phyloP scores from a whole-genome alignment of 345 rosid genomes.

The Dovyalis caffra region DNA sequence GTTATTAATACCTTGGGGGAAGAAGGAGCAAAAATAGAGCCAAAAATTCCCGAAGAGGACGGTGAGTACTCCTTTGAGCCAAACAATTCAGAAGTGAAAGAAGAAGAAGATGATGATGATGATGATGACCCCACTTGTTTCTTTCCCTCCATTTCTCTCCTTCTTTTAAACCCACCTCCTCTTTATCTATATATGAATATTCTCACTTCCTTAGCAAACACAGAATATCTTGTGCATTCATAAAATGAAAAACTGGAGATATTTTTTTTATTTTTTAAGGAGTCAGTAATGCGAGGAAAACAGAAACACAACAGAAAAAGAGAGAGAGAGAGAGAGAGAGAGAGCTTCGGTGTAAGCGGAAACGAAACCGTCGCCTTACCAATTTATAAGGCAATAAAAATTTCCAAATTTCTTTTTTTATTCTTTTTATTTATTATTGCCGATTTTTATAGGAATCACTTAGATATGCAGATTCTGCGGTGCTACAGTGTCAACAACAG shows the following conservation, averaged over 20 bases:
- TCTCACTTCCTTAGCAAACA: background rate
- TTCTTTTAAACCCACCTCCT: conserved; percentile 1
- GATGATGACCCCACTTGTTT: conserved; percentile 37
- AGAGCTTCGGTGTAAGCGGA: conserved; percentile 1
- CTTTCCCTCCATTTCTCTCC: conserved; percentile 51
- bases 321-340: conserved; percentile 16
- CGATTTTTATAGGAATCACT: no score
- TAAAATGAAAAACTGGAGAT: no score
- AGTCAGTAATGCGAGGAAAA: background rate
- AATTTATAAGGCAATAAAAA: conserved; percentile 8
- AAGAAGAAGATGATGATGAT: conserved; percentile 31
- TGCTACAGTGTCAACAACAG: no score
- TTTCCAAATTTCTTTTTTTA: background rate
- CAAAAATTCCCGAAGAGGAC: conserved; percentile 50
- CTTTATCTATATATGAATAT: background rate
- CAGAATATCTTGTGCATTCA: no score
- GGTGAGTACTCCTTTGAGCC: conserved; percentile 59
- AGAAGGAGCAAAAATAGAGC: conserved; percentile 56
- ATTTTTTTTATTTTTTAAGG: background rate
- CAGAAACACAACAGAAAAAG: background rate
- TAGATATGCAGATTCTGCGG: no score
- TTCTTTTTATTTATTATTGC: background rate
- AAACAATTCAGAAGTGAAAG: conserved; percentile 64
- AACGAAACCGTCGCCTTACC: conserved; percentile 8
- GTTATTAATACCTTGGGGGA: conserved; percentile 42